Evolutionary conservation across 225 moss, liverwort and hornwort species (phyloP), one percentile per base, ranked within the genome.

Genomic region (Asterella californica): DNA sequence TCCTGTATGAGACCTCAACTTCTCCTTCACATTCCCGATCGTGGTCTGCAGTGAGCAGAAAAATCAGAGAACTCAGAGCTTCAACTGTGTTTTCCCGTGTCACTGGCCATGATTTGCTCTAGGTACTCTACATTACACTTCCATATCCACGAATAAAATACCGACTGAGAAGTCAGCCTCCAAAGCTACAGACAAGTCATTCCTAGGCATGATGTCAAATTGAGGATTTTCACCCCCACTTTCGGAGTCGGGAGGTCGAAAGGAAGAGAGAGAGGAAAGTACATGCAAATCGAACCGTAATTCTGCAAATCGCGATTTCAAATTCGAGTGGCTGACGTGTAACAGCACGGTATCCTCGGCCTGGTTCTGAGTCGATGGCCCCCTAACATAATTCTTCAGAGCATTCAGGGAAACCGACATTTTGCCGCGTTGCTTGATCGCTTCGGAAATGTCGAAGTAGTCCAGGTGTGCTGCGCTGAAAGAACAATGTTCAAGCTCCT

Each of bases 251-350:
- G 6, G 46, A 21, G 46, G n/a, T n/a, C 11, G 11, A 10, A 33
- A 33, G 54, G 33, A 67, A 72, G 60, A 64, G 49, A 69, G 48
- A 42, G 42, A 67, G 62, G 7, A 82, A 42, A 72, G 71, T 89
- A 94, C 96, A 60, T 99, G 97, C 55, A 99, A 89, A 84, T 99
- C 97, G 74, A 99, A 90, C 50, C 97, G 97, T 78, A 99, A 81
- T 78, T 99, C 97, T 73, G 91, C 86, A 69, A 99, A 99, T 55
- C 85, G 90, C 69, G 93, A 93, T 82, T 90, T 90, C 27, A 99
- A 92, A 85, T 94, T 94, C 68, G 93, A 91, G 85, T 99, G 97
- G 60, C 94, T 90, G 79, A 99, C 97, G 78, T 99, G 94, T 50
- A 99, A 82, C 53, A 88, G 81, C 21, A 99, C 94, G 17, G 93